Evolutionary conservation across 768 basidiomycete genomes (phyloP), one percentile per base, ranked within the genome.

Genomic region (Phanerodontia chrysosporium): DNA sequence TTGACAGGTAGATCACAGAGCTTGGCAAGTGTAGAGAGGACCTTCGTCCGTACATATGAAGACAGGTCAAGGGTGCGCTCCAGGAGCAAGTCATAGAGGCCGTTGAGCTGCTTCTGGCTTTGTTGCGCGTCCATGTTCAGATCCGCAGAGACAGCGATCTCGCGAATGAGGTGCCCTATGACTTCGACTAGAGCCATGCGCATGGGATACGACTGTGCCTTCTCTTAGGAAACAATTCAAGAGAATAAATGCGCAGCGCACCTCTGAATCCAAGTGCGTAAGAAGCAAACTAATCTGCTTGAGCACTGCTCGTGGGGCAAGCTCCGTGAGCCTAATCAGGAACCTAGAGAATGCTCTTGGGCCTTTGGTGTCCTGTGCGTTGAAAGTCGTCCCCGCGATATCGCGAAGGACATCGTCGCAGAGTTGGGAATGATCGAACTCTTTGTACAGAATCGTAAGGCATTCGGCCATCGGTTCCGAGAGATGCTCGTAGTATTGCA

Each of bases 401-500:
- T 98, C 95, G 25, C 93, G 83, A 16, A 99, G 76, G 48, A 98
- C 80, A 65, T 98, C 95, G 65, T 98, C 96, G 0, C 90, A 90
- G 5, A 98, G 80, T 68, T 95, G 93, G 1, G 85, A 77, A 60
- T 93, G 85, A 71, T 97, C 95, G 66, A 89, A 98, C 56, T 96
- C 89, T 58, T 86, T 87, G 8, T 88, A 83, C 16, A 97, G 81
- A 51, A 87, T 76, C 30, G 85, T 80, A 25, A 98, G 79, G 49
- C 90, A 86, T 64, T 98, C 96, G 0, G 97, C 96, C 86, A 98
- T 90, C 1, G 90, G 87, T 67, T 98, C 96, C 0, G 92, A 85
- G 22, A 97, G 82, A 68, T 98, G 96, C 65, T 99, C 97, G 64
- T 87, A 92, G 72, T 95, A 96, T 60, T 95, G 94, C 14, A 99